These are phyloP conservation scores for Rhizopogon roseolus DNA, from an alignment of 768 basidiomycete species.

Conservation along the genomic window DNA sequence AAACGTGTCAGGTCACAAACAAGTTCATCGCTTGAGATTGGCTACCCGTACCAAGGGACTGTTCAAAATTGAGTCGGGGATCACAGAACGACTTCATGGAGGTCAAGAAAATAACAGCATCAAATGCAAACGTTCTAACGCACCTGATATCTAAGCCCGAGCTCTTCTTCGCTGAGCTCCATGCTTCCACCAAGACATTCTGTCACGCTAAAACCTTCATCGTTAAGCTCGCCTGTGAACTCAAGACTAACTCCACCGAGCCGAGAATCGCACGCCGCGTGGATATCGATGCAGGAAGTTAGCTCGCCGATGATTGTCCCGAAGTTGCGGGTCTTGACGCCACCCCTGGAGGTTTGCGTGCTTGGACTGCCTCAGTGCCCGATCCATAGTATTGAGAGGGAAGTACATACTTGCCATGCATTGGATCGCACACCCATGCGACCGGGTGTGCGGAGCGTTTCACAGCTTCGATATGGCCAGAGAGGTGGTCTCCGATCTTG, in stretches of 20 bases:
- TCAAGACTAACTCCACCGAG: slow-evolving; percentile 86
- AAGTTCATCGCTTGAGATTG: neutral
- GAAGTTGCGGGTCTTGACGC: slow-evolving; percentile 89
- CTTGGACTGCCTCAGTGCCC: slow-evolving; percentile 32
- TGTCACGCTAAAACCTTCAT: slow-evolving; percentile 91
- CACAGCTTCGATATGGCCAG: slow-evolving; percentile 79
- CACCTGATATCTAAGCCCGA: slow-evolving; percentile 88
- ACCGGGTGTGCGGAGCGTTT: slow-evolving; percentile 80
- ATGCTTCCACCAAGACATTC: slow-evolving; percentile 97
- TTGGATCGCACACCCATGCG: slow-evolving; percentile 94
- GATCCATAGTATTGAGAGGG: neutral
- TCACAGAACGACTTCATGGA: slow-evolving; percentile 79
- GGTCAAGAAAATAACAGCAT: neutral
- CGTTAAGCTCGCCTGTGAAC: slow-evolving; percentile 87
- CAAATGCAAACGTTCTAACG: slow-evolving; percentile 7
- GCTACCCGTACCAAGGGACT: slow-evolving; percentile 72
- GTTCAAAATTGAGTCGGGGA: slow-evolving; percentile 90
- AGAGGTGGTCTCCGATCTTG: slow-evolving; percentile 73
- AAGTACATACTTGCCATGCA: slow-evolving; percentile 89
- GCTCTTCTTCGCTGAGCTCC: slow-evolving; percentile 84
- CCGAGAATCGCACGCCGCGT: slow-evolving; percentile 65
- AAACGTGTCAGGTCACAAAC: neutral
- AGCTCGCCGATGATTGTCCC: slow-evolving; percentile 87
- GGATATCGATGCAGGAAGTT: slow-evolving; percentile 75
- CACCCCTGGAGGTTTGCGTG: slow-evolving; percentile 74